These are phyloP conservation scores for Xanthoconium stramineum DNA, from an alignment of 768 basidiomycete genomes.

Conservation along the genomic window DNA sequence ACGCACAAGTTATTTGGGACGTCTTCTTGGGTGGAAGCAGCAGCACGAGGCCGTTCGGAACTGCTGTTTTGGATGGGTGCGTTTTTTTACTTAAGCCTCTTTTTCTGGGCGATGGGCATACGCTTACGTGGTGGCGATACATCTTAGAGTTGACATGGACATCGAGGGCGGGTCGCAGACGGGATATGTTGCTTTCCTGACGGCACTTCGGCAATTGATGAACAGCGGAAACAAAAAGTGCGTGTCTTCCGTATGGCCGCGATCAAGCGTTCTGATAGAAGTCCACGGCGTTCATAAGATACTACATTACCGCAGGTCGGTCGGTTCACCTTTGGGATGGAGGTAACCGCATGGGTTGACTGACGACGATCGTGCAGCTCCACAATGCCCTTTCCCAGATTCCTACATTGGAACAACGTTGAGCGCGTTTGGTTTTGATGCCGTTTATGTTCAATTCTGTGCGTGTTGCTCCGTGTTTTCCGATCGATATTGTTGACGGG, in stretches of 20 bases:
- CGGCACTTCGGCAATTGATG: constrained; percentile 27
- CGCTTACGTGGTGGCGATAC: not conserved
- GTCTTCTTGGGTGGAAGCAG: constrained; percentile 65
- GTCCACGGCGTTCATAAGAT: constrained; percentile 23
- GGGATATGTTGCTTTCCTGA: constrained; percentile 30
- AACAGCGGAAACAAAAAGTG: constrained; percentile 26
- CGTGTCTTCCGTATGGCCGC: constrained; percentile 2
- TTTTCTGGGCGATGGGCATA: not conserved
- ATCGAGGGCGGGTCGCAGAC: constrained; percentile 42
- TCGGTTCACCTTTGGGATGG: not conserved
- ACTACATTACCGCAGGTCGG: constrained; percentile 43
- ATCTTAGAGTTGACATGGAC: constrained; percentile 40
- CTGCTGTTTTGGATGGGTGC: constrained; percentile 70
- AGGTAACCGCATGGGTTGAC: not conserved
- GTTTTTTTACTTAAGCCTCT: not conserved
- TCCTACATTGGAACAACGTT: constrained; percentile 41
- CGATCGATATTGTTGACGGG: constrained; percentile 3
- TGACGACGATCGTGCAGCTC: constrained; percentile 19
- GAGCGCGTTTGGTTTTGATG: constrained; percentile 44
- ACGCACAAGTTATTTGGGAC: constrained; percentile 66
- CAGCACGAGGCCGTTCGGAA: constrained; percentile 65
- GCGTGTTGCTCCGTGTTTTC: not conserved
- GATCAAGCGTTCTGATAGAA: not conserved
- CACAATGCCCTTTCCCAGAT: constrained; percentile 49
- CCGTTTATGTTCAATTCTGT: constrained; percentile 52